A percentile compares a stretch with the other conserved stretches of the same genome.
Conservation (phyloP, 306 rosid species). For the Cucumis sativus region Cucumber_9930_V3 NC_026655.2:8786001-8786500, state of each 20-base stretch:
- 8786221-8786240: background rate
- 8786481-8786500: background rate
- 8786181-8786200: background rate
- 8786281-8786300: background rate
- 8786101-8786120: background rate
- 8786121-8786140: no score
- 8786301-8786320: background rate
- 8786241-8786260: background rate
- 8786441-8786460: background rate
- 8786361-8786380: background rate
- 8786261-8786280: background rate
- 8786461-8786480: background rate
- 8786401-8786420: background rate
- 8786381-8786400: background rate
- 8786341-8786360: background rate
- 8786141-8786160: background rate
- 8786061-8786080: background rate
- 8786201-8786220: no score
- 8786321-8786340: background rate
- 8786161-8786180: background rate
- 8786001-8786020: background rate
- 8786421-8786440: background rate
- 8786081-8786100: background rate
- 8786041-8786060: no score
- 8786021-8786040: no score